Evolutionary conservation across 2,329 filamentous ascomycete species (phyloP).

Genomic region (Ceratocystis smalleyi): DNA sequence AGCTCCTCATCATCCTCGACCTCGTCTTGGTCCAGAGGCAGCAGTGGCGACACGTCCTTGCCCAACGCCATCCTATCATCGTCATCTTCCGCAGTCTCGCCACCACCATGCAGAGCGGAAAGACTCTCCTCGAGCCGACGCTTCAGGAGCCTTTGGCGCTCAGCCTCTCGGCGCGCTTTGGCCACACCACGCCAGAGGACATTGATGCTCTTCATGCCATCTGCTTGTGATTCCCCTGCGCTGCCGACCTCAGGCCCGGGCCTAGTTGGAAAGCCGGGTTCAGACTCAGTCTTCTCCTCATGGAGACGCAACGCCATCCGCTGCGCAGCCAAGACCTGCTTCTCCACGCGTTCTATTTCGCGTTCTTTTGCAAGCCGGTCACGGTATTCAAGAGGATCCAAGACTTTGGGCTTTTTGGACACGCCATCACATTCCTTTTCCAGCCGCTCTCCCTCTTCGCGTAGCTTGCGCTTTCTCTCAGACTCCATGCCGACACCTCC

Average conservation of each 20-base stretch:
- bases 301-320: slow-evolving; percentile 67
- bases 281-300: slow-evolving; percentile 29
- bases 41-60: slow-evolving; percentile 38
- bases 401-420: slow-evolving; percentile 24
- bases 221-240: slow-evolving; percentile 20
- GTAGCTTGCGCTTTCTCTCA: slow-evolving; percentile 64
- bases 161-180: slow-evolving; percentile 51
- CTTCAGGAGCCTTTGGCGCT: slow-evolving; percentile 50
- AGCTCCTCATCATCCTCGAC: slow-evolving; percentile 66
- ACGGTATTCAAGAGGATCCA: slow-evolving; percentile 55
- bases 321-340: slow-evolving; percentile 61
- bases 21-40: slow-evolving; percentile 52
- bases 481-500: slow-evolving; percentile 72
- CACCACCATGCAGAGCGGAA: slow-evolving; percentile 25
- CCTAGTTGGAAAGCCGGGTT: not conserved
- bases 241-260: slow-evolving; percentile 18
- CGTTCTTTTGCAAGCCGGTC: slow-evolving; percentile 55
- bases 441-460: slow-evolving; percentile 27
- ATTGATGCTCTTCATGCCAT: slow-evolving; percentile 35
- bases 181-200: slow-evolving; percentile 67
- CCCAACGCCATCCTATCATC: slow-evolving; percentile 54
- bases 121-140: slow-evolving; percentile 52
- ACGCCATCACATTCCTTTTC: slow-evolving; percentile 42
- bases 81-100: slow-evolving; percentile 32
- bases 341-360: slow-evolving; percentile 52